phyloP scores from a whole-genome alignment of 768 basidiomycete species.

The Lactifluus piperatus region DNA sequence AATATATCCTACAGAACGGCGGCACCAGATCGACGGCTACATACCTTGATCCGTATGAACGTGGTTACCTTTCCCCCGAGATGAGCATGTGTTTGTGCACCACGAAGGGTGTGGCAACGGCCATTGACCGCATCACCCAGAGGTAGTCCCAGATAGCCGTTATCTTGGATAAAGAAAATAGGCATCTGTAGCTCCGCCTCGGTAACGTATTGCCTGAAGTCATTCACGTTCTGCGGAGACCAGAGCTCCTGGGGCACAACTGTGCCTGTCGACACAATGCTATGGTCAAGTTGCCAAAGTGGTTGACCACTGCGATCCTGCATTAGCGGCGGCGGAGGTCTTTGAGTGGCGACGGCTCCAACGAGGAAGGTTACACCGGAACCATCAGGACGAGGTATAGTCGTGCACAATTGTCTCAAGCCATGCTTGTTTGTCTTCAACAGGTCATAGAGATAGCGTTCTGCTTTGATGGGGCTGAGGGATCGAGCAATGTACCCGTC shows the following conservation, averaged over 20 bases:
- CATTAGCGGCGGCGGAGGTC: not conserved
- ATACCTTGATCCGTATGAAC: constrained; percentile 6
- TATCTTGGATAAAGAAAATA: constrained; percentile 8
- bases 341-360: not conserved
- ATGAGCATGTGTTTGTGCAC: not conserved
- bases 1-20: not conserved
- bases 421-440: not conserved
- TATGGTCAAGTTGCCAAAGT: constrained; percentile 4
- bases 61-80: constrained; percentile 10
- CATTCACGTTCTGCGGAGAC: not conserved
- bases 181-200: constrained; percentile 9
- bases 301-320: not conserved
- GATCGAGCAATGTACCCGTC: constrained; percentile 10
- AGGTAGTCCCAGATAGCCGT: constrained; percentile 5
- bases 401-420: not conserved
- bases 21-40: not conserved
- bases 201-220: constrained; percentile 3
- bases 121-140: constrained; percentile 1
- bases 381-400: not conserved
- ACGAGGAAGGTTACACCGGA: not conserved
- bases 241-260: constrained; percentile 12
- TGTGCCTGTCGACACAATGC: not conserved
- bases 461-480: not conserved
- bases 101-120: constrained; percentile 2
- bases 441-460: constrained; percentile 6